Base-by-base conservation (phyloP, 257 asterid species). In the Solanum appendiculatum region DNA sequence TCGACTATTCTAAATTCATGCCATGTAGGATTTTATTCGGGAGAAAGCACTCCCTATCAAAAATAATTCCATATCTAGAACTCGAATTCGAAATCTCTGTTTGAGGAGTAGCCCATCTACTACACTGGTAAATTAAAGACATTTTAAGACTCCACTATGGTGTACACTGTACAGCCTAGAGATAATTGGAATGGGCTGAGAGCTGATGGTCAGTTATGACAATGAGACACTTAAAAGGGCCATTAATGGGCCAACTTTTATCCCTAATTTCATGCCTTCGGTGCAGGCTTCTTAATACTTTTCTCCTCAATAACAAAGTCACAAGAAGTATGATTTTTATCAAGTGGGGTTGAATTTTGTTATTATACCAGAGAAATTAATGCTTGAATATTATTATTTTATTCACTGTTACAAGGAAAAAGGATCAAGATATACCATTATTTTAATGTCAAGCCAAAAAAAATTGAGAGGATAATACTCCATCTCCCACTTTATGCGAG, bases 11-110 rank as follows among this genome's bases (percentile, higher is more conserved):
- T 18, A 54, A 1, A 54, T 54, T 54, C 3, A 4, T 54, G 0
- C 18, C n/a, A 54, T 1, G 6, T 54, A 54, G 4, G 18, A 8
- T 3, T 54, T 0, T 2, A 18, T 54, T 54, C 0, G 10, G 0
- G 18, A 54, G 63, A 0, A 18, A 54, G n/a, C 0, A 0, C 18
- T 2, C 0, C 0, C 9, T 51, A 51, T 0, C 8, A 54, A 54
- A 2, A 54, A 18, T 2, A 1, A 16, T 54, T 54, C 7, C 18
- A 1, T 18, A 54, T 1, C n/a, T 54, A 18, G 18, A 54, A 4
- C 7, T 54, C 8, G 4, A 54, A 54, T 54, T 18, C 4, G 0
- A 18, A 7, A 54, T 54, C 6, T 18, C n/a, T 54, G 18, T 54
- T 51, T 46, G 14, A 46, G 54, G 20, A 46, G 14, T 1, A 46